Base-by-base conservation (phyloP, 148 eudicot species). In the Suaeda aralocaspica region DNA sequence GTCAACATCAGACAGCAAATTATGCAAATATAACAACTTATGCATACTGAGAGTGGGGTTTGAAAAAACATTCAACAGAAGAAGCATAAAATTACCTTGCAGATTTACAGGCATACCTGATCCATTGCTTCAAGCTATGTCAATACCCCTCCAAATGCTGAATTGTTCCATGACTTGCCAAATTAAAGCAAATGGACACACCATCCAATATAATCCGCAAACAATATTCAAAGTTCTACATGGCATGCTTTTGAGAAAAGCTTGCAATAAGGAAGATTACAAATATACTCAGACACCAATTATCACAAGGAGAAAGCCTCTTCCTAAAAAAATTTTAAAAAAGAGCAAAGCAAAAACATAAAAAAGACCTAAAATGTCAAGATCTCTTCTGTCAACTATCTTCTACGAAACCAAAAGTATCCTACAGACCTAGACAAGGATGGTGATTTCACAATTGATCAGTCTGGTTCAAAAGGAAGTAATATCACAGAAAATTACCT, bases 21-120 rank as follows among this genome's bases (percentile, higher is more conserved):
- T 36, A 3, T 36, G 41, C 5, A 36, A 36, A 4, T 36, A 8
- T 3, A 36, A 36, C 8, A 36, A 36, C 5, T 36, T 4, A n/a
- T n/a, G n/a, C n/a, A n/a, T n/a, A n/a, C n/a, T n/a, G n/a, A n/a
- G n/a, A n/a, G n/a, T n/a, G n/a, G n/a, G n/a, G n/a, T n/a, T n/a
- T 2, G 1, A 19, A 59, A 29, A 53, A 16, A 14, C 1, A 0
- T 7, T 16, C 11, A 18, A 18, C n/a, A 13, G 61, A 13, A 28
- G n/a, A 57, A 57, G 61, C 22, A 50, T 57, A 29, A 7, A 3
- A 59, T 33, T 34, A 60, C 26, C 64, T 19, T n/a, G 24, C 64
- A 60, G 71, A 14, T 30, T 33, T 34, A 31, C 34, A 60, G 71
- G 21, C 46, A 51, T 34, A 31, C 34, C 46, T 10, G 24, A 67